Evolutionary conservation across 2,329 filamentous ascomycete genomes (phyloP), one percentile per base, ranked within the genome.

Genomic region (Clonostachys solani): DNA sequence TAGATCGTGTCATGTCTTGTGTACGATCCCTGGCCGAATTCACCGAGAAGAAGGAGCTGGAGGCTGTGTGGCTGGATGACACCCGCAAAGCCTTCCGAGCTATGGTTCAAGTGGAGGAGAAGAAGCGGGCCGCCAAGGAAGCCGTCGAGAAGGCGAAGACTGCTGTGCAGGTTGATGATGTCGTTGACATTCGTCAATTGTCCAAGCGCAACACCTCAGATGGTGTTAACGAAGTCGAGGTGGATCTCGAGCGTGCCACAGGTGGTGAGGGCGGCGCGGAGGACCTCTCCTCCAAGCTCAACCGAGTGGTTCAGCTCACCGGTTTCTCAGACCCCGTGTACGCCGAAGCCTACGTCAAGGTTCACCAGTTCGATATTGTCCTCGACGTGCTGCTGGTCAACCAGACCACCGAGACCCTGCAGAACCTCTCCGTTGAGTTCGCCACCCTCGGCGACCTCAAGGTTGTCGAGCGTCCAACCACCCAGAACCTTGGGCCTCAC

Each of bases 281-380:
- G 63, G 91, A 96, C 54, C 77, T 96, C 4, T 87, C 89, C 12
- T 96, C 91, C 47, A 99, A 99, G 70, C 83, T 99, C 51, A 96
- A 87, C 73, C 84, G 94, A 13, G 92, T 99, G 36, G 94, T 99
- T 18, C 94, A 99, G 68, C 81, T 99, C 42, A 99, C 94, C 16
- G 94, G 94, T 51, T 99, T 99, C 78, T 97, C 94, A 0, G 94
- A 99, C 62, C 87, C 94, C 2, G 94, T 99, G 13, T 99, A 99
- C 60, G 94, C 90, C n/a, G 94, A 99, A 70, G 94, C 94, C 6
- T 99, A 99, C 59, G 92, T 99, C 61, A 96, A 95, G 66, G 92
- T 99, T 10, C 92, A 97, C 66, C 94, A 99, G 66, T 99, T 99
- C 61, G 94, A 99, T 62, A 99, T 99, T 59, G 87, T 99, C 15